These are phyloP conservation scores for Saprolegnia diclina DNA, from an alignment of 352 stramenopile species.

Conservation along the genomic window DNA sequence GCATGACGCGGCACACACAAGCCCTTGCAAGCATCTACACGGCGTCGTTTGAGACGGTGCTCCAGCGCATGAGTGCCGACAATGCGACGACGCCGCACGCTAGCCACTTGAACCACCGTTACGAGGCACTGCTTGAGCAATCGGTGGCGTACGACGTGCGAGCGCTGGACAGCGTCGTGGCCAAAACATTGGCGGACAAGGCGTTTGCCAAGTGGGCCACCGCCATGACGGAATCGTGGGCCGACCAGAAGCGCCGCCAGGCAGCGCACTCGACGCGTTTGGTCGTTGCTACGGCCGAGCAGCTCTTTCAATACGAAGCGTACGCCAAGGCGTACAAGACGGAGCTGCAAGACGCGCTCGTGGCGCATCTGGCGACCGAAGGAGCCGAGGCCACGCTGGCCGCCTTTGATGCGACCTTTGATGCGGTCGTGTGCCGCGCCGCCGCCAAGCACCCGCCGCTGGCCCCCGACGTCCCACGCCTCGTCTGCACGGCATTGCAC, in stretches of 20 bases:
- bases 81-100: not conserved
- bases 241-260: not conserved
- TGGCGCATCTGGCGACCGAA: too few relatives aligned
- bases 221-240: too few relatives aligned
- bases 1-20: slow-evolving; percentile 1
- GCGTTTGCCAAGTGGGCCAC: too few relatives aligned
- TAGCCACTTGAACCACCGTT: too few relatives aligned
- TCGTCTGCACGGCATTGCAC: not conserved
- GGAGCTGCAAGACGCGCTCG: not conserved
- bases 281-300: not conserved
- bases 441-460: not conserved
- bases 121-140: too few relatives aligned
- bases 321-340: not conserved
- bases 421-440: not conserved
- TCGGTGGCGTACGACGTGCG: too few relatives aligned
- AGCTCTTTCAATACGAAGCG: not conserved
- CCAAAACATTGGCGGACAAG: too few relatives aligned
- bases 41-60: not conserved
- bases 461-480: not conserved
- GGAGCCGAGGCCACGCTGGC: not conserved
- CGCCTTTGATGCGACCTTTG: not conserved
- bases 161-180: too few relatives aligned
- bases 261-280: not conserved
- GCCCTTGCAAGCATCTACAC: not conserved
- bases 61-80: not conserved